phyloP scores from a whole-genome alignment of 2,329 filamentous ascomycete genomes.

The Claviceps spartinae region DNA sequence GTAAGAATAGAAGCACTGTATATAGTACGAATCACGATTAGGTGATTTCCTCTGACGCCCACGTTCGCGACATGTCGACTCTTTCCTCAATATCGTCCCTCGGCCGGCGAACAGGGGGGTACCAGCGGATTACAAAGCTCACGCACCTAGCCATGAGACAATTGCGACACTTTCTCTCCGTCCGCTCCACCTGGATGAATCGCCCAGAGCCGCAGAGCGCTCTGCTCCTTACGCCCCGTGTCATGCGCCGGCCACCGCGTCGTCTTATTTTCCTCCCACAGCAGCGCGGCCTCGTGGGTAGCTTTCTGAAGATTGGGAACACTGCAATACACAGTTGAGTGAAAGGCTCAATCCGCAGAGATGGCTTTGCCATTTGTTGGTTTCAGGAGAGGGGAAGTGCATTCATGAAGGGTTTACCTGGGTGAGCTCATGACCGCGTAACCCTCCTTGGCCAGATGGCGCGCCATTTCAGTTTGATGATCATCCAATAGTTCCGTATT shows the following conservation, averaged over 20 bases:
- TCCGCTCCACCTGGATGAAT: slow-evolving; percentile 19
- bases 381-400: neutral
- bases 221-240: slow-evolving; percentile 5
- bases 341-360: no score
- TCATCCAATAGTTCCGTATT: slow-evolving; percentile 75
- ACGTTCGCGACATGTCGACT: neutral
- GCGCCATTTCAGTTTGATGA: slow-evolving; percentile 79
- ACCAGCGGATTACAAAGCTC: slow-evolving; percentile 8
- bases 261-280: slow-evolving; percentile 21
- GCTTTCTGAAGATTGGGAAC: slow-evolving; percentile 21
- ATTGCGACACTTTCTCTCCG: slow-evolving; percentile 23
- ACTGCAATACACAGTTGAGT: slow-evolving; percentile 9
- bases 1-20: no score
- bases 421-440: slow-evolving; percentile 63
- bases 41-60: neutral
- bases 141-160: slow-evolving; percentile 25
- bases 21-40: neutral
- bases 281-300: slow-evolving; percentile 23
- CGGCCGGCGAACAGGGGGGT: neutral
- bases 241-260: slow-evolving; percentile 21
- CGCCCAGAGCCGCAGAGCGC: slow-evolving; percentile 21
- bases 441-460: slow-evolving; percentile 57
- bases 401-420: slow-evolving; percentile 30
- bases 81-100: neutral
- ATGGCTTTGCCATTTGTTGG: neutral